Conservation (phyloP, 2,329 filamentous ascomycete genomes). For the Tolypocladium paradoxum region DNA sequence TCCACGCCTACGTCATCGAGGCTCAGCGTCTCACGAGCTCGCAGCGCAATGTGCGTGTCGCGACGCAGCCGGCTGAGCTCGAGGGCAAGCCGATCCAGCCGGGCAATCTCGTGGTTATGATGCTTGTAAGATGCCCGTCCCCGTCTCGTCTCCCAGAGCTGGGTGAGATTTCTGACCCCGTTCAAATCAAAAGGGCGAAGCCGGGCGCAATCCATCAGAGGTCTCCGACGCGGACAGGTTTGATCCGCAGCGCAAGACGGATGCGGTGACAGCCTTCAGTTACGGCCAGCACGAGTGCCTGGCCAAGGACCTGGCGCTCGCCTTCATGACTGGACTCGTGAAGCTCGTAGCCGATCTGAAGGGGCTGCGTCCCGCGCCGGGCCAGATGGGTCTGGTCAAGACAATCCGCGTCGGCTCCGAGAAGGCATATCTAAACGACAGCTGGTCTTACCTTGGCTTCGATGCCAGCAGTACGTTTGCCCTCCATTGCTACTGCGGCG, state of each 20-base stretch:
- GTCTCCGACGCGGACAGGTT: slow-evolving; percentile 28
- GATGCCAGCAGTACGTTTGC: slow-evolving; percentile 33
- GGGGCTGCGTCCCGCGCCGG: slow-evolving; percentile 32
- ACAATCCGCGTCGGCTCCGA: slow-evolving; percentile 27
- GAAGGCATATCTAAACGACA: slow-evolving; percentile 34
- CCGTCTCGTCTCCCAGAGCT: no score
- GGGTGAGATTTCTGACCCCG: neutral
- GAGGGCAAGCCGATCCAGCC: slow-evolving; percentile 27
- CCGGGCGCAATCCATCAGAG: slow-evolving; percentile 25
- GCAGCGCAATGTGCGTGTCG: slow-evolving; percentile 26
- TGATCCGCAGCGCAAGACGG: slow-evolving; percentile 27
- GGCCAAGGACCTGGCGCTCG: slow-evolving; percentile 27
- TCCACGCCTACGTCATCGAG: slow-evolving; percentile 28
- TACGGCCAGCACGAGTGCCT: slow-evolving; percentile 36
- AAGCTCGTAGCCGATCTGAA: slow-evolving; percentile 32
- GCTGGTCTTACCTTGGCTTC: slow-evolving; percentile 33
- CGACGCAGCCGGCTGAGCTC: slow-evolving; percentile 20
- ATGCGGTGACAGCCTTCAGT: slow-evolving; percentile 31
- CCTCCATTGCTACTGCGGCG: no score
- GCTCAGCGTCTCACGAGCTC: slow-evolving; percentile 28
- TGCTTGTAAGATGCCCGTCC: slow-evolving; percentile 22
- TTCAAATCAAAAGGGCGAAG: slow-evolving; percentile 18
- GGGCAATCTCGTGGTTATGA: slow-evolving; percentile 27
- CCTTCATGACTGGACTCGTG: slow-evolving; percentile 30
- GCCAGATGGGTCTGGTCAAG: slow-evolving; percentile 34